Conservation (phyloP, 768 basidiomycete species). For the Tubosaeta sp. region DNA sequence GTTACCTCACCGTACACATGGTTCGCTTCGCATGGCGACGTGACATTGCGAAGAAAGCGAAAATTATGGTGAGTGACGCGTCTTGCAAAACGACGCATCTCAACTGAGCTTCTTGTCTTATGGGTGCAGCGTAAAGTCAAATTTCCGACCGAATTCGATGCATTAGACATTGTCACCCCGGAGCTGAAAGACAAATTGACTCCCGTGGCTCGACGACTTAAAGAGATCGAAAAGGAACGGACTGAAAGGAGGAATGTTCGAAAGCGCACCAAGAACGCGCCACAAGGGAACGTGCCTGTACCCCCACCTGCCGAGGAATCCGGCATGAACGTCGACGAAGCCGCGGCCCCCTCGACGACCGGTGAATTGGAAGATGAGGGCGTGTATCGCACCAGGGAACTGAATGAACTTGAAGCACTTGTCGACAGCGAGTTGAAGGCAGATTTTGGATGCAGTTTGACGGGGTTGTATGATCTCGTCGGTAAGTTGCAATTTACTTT, state of each 20-base stretch:
- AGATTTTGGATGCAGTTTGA: conserved; percentile 71
- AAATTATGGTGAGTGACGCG: conserved; percentile 75
- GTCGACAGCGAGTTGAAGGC: conserved; percentile 57
- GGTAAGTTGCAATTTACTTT: conserved; percentile 46
- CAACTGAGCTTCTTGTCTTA: neutral
- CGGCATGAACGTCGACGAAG: conserved; percentile 48
- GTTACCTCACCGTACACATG: conserved; percentile 88
- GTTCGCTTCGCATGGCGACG: conserved; percentile 93
- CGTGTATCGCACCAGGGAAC: conserved; percentile 61
- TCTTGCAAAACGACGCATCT: neutral
- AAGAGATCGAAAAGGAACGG: conserved; percentile 81
- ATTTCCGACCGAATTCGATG: conserved; percentile 87
- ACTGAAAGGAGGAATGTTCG: conserved; percentile 77
- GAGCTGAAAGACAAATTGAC: conserved; percentile 69
- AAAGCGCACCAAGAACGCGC: conserved; percentile 57
- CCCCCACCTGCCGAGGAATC: conserved; percentile 20
- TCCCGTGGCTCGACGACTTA: conserved; percentile 67
- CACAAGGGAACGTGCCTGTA: conserved; percentile 13
- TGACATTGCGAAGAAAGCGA: conserved; percentile 89
- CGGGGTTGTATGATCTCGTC: conserved; percentile 86
- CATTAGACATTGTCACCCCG: conserved; percentile 73
- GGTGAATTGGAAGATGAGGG: conserved; percentile 58
- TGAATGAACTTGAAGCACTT: conserved; percentile 57
- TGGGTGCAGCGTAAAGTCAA: conserved; percentile 75
- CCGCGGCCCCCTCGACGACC: conserved; percentile 15